Base-by-base conservation (phyloP, 2,329 filamentous ascomycete genomes). In the Dactylellina parvicollis region DNA sequence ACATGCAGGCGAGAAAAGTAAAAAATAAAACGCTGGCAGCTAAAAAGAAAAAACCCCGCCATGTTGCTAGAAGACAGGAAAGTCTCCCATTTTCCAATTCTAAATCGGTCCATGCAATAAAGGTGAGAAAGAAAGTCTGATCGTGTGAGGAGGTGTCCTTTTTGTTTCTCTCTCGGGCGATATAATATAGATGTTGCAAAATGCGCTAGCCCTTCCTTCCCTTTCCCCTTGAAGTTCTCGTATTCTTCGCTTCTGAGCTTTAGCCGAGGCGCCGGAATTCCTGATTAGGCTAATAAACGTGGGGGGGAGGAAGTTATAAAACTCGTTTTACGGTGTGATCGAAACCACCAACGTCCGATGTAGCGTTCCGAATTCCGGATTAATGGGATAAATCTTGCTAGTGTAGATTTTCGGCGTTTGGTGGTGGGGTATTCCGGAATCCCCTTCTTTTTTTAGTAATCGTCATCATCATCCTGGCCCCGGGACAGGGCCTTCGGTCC, bases 401-500 rank as follows among this genome's bases (percentile, higher is more conserved):
- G 34, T n/a, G 24, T 8, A n/a, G 38, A 40, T 44, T 32, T 32
- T 24, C 32, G 3, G 16, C 44, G 9, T 30, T 28, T 14, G 22
- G 44, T 22, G 52, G 49, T 44, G 24, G 57, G 18, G 30, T 60
- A 46, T 30, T 30, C 38, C 18, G 32, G 22, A 14, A 10, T 49
- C 10, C 4, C 10, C 22, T 30, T 54, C 38, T 26, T 2, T n/a
- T 22, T 32, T 70, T 52, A 70, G 38, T 64, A 69, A 42, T 74
- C 64, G 26, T 74, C 70, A 22, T 74, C 60, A 22, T 74, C 70
- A 47, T 74, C 70, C 44, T 74, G 70, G 28, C 61, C 55, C 18
- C 70, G 60, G 16, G 70, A 74, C 2, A 74, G 61, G 61, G 70
- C 70, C 36, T 74, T 74, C 54, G 70, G 79, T 75, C 90, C 89